Evolutionary conservation across 2,329 filamentous ascomycete species (phyloP), one percentile per base, ranked within the genome.

Genomic region (Ceratocystis diversiconidia): DNA sequence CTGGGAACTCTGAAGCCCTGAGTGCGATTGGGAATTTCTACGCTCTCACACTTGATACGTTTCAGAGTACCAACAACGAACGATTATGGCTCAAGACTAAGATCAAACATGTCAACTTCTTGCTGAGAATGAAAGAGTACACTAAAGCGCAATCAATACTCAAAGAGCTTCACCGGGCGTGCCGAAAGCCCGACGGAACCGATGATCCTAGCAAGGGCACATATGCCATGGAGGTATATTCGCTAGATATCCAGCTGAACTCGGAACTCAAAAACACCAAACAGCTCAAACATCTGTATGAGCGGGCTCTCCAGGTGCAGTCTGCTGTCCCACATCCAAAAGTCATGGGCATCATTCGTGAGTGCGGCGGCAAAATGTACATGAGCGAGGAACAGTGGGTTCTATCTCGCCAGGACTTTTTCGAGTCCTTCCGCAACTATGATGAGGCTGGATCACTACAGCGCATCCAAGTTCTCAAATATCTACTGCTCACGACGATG

Each of bases 371-470:
- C 71, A 99, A 99, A 80, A 99, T 99, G 94, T 92, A 97, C 78
- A 97, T 99, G 94, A 94, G 89, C 75, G 94, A 99, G 80, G 94
- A 97, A 78, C 97, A 97, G 74, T 99, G 94, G 94, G 90, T 94
- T 74, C 90, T 92, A 72, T 94, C 94, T 0, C 92, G 97, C 76
- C 92, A 86, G 71, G 94, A 97, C 78, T 99, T 99, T 76, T 96
- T 96, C 75, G 94, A 99, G 75, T 95, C 92, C 0, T 99, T 99
- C 79, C 89, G 92, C 66, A 97, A 96, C 78, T 99, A 97, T 77
- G 94, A 99, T 74, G 94, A 99, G 79, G 94, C 94, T 50, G 94
- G 94, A 59, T 96, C 92, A 30, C 44, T 62, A 72, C 92, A 97
- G 75, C 85, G 94, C 61, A 97, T 97, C 70, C 92, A 97, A 75